These are phyloP conservation scores for Nicotiana tomentosiformis DNA, from an alignment of 257 asterid genomes.

Conservation along the genomic window DNA sequence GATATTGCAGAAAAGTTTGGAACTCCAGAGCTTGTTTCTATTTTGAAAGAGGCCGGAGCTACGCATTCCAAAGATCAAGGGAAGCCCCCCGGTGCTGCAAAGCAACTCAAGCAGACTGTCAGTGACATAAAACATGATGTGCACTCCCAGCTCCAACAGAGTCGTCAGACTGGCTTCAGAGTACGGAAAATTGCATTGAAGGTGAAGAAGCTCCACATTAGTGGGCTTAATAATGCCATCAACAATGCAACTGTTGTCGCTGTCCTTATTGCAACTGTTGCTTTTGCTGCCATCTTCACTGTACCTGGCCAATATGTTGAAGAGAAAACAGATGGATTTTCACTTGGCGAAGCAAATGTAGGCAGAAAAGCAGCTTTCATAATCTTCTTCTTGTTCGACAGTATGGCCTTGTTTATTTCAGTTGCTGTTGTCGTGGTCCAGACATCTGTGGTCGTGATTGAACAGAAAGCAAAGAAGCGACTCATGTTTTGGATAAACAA, in stretches of 20 bases:
- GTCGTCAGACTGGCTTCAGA: constrained; percentile 87
- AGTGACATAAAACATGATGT: constrained; percentile 93
- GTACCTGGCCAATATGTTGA: constrained; percentile 91
- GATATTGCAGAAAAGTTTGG: constrained; percentile 69
- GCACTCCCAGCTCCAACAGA: constrained; percentile 86
- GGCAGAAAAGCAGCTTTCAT: constrained; percentile 68
- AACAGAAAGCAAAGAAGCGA: constrained; percentile 78
- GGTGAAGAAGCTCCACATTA: constrained; percentile 90
- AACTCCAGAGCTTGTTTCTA: constrained; percentile 52
- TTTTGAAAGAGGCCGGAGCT: constrained; percentile 66
- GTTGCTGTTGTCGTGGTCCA: constrained; percentile 96
- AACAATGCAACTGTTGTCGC: constrained; percentile 89
- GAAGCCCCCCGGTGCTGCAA: constrained; percentile 71
- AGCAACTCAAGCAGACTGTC: constrained; percentile 94
- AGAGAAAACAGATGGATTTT: constrained; percentile 23
- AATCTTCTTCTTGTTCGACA: constrained; percentile 75
- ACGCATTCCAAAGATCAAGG: constrained; percentile 78
- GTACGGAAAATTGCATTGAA: constrained; percentile 86
- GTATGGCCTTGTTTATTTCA: constrained; percentile 78
- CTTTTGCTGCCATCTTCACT: constrained; percentile 88
- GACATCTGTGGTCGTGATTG: constrained; percentile 88
- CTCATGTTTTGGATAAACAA: constrained; percentile 92
- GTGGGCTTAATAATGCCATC: constrained; percentile 93
- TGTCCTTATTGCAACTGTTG: constrained; percentile 91
- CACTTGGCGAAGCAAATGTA: constrained; percentile 73